Evolutionary conservation across 1,284 basidiomycete species (phyloP).

Genomic region (Wolfiporia cocos): DNA sequence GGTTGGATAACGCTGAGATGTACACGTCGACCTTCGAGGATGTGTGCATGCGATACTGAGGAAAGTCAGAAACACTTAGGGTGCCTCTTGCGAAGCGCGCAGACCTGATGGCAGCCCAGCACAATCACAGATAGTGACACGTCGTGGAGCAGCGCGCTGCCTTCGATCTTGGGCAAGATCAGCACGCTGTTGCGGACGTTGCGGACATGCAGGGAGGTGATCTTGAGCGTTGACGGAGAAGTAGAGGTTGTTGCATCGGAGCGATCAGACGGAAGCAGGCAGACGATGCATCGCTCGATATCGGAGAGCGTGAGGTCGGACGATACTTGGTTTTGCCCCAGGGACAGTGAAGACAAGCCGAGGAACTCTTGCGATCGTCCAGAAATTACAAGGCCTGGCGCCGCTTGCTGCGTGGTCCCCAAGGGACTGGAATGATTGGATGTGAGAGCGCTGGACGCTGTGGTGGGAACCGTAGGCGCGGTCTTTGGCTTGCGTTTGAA

Average conservation of each 20-base stretch:
- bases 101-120: slow-evolving; percentile 72
- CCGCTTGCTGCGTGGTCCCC: slow-evolving; percentile 5
- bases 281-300: slow-evolving; percentile 60
- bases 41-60: slow-evolving; percentile 76
- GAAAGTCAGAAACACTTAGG: background rate
- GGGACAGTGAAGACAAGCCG: slow-evolving; percentile 18
- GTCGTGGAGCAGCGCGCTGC: slow-evolving; percentile 67
- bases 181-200: slow-evolving; percentile 51
- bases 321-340: slow-evolving; percentile 19
- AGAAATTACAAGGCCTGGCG: slow-evolving; percentile 13
- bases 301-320: slow-evolving; percentile 55
- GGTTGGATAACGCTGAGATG: slow-evolving; percentile 58
- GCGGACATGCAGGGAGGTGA: slow-evolving; percentile 61
- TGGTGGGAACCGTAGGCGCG: slow-evolving; percentile 13
- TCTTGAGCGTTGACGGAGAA: slow-evolving; percentile 14
- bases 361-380: slow-evolving; percentile 17
- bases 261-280: slow-evolving; percentile 37
- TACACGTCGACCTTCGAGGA: slow-evolving; percentile 56
- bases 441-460: background rate
- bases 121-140: slow-evolving; percentile 54
- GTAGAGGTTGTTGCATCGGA: background rate
- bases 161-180: slow-evolving; percentile 55
- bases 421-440: background rate
- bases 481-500: slow-evolving; percentile 55
- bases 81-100: slow-evolving; percentile 10